These are phyloP conservation scores for Leishmania braziliensis DNA, from an alignment of 208 protist genomes.

Conservation along the genomic window DNA sequence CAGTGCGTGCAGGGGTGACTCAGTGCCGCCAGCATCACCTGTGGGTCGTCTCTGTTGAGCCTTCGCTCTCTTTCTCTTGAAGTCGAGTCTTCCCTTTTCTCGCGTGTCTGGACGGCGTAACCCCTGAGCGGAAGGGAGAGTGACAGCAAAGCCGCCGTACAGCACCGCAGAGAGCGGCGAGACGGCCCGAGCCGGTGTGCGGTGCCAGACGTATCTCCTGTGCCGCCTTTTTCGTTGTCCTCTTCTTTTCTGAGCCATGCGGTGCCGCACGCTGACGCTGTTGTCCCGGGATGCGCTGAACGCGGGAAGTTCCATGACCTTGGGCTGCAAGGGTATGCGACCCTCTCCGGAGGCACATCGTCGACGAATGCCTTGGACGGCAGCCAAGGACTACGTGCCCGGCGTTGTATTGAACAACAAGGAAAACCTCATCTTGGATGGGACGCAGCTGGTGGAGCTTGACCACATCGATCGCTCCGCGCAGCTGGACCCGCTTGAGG, in stretches of 20 bases:
- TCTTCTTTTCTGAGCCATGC: slow-evolving; percentile 10
- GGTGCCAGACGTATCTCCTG: neutral
- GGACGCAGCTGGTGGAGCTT: slow-evolving; percentile 73
- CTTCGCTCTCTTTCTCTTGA: neutral
- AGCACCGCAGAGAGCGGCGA: neutral
- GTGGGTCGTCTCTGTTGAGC: too few relatives aligned
- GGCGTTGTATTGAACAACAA: slow-evolving; percentile 81
- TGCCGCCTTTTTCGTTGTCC: neutral
- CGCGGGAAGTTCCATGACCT: slow-evolving; percentile 85
- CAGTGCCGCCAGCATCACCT: neutral
- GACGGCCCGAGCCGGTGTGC: neutral
- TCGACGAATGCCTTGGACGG: slow-evolving; percentile 89
- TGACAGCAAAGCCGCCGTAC: neutral
- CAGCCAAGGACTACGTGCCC: slow-evolving; percentile 81
- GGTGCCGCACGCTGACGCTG: slow-evolving; percentile 24
- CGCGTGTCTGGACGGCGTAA: neutral
- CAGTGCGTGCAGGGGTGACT: neutral
- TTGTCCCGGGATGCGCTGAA: slow-evolving; percentile 71
- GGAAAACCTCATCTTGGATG: slow-evolving; percentile 84
- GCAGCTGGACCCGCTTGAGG: slow-evolving; percentile 85
- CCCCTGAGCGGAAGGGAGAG: neutral
- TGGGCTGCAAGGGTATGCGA: slow-evolving; percentile 76
- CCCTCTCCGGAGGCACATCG: slow-evolving; percentile 69
- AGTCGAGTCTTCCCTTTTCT: neutral
- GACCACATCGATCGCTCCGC: slow-evolving; percentile 78